Evolutionary conservation across 2,329 filamentous ascomycete genomes (phyloP).

Genomic region (Colletotrichum euphorbiae): DNA sequence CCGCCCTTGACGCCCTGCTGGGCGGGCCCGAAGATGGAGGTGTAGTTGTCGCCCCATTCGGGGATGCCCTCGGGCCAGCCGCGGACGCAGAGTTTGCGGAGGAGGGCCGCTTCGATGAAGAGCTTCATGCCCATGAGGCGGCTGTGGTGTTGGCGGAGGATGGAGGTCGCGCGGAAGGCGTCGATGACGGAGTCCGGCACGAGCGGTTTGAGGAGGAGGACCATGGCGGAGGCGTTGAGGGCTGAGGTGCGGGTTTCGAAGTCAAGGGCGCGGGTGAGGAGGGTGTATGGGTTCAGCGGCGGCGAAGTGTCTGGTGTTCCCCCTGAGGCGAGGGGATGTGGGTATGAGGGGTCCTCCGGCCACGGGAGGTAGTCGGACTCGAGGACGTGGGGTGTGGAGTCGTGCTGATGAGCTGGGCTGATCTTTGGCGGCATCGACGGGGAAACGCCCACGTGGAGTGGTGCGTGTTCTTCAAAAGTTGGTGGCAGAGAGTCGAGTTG

Average conservation of each 20-base stretch:
- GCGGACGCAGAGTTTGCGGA: conserved; percentile 70
- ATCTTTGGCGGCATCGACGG: conserved; percentile 45
- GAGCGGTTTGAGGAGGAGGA: conserved; percentile 69
- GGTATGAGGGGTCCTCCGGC: conserved; percentile 67
- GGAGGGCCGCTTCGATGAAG: conserved; percentile 69
- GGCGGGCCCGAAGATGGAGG: conserved; percentile 63
- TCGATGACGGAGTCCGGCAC: conserved; percentile 67
- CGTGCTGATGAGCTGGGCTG: conserved; percentile 49
- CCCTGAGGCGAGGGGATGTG: conserved; percentile 53
- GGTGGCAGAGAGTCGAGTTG: conserved; percentile 27
- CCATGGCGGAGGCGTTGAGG: conserved; percentile 70
- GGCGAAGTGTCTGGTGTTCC: conserved; percentile 39
- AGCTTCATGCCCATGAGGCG: conserved; percentile 70
- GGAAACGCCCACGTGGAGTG: conserved; percentile 35
- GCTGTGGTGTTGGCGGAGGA: conserved; percentile 69
- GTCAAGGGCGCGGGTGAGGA: conserved; percentile 64
- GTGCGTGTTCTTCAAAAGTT: conserved; percentile 33
- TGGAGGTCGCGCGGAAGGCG: conserved; percentile 63
- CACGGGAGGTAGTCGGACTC: conserved; percentile 71
- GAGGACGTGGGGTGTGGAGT: conserved; percentile 57
- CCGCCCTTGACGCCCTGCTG: conserved; percentile 66
- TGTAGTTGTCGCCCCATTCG: conserved; percentile 66
- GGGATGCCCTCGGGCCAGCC: conserved; percentile 66
- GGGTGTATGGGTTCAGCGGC: conserved; percentile 66
- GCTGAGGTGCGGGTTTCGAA: conserved; percentile 69